Percentiles rank a stretch among this genome's conserved stretches.
These are phyloP conservation scores for Sparassis latifolia DNA, from an alignment of 1,284 basidiomycete genomes.

Conservation along the genomic window DNA sequence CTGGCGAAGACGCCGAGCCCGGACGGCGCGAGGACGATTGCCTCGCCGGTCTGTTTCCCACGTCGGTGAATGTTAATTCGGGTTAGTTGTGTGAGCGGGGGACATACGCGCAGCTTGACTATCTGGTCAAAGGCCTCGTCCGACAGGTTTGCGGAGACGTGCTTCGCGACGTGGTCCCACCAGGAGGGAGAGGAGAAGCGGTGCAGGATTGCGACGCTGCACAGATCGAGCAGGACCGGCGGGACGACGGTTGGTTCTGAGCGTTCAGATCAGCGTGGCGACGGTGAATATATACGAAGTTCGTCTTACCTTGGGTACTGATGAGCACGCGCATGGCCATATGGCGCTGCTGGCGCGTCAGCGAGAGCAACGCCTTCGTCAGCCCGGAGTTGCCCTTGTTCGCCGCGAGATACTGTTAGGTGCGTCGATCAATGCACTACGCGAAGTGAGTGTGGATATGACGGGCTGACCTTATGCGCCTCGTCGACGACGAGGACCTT, in stretches of 20 bases:
- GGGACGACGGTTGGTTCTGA: conserved; percentile 72
- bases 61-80: background rate
- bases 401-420: conserved; percentile 19
- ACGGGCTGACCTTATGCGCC: conserved; percentile 50
- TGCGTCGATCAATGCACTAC: background rate
- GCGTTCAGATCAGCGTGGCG: too few relatives aligned
- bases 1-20: conserved; percentile 31
- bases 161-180: conserved; percentile 63
- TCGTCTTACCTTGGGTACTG: conserved; percentile 21
- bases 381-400: conserved; percentile 17
- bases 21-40: conserved; percentile 48
- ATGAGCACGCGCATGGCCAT: conserved; percentile 27
- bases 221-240: conserved; percentile 60
- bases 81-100: background rate
- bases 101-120: conserved; percentile 52
- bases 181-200: conserved; percentile 69
- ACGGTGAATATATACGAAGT: too few relatives aligned
- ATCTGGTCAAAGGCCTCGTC: conserved; percentile 59
- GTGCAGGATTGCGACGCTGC: conserved; percentile 57
- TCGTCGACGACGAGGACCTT: conserved; percentile 67
- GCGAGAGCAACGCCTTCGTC: conserved; percentile 24
- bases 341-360: conserved; percentile 30
- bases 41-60: conserved; percentile 27
- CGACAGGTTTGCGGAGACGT: conserved; percentile 57
- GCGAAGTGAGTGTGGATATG: conserved; percentile 6